Evolutionary conservation across 257 asterid species (phyloP), one percentile per base, ranked within the genome.

Genomic region (Solanum commersonii): DNA sequence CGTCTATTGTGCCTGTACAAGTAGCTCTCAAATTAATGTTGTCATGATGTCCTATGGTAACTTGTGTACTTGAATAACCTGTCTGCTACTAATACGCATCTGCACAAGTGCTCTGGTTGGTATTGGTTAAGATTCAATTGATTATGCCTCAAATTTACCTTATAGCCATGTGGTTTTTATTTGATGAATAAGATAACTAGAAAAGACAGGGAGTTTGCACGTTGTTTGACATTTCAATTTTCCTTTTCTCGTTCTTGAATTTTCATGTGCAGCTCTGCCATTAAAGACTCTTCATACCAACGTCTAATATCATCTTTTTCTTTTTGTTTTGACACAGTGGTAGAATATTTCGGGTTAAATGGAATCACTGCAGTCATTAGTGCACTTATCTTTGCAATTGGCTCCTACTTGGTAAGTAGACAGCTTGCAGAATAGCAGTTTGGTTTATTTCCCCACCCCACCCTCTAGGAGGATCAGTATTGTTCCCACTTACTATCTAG

Each of bases 361-460:
- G 93, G 90, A 63, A 42, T 91, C 49, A 93, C 98, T 52, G 15
- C 93, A 46, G 87, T 91, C 56, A 87, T 94, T 29, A 84, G 93
- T 15, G 95, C 94, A 35, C 34, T 92, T 72, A 37, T 91, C 88
- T 84, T 91, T 44, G 82, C 89, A 44, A 40, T 91, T 49, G 96
- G 98, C 71, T 91, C 92, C 52, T 96, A 95, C 88, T 92, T 96
- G 38, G 99, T 96, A 92, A 94, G 96, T 89, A 83, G 79, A 87
- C 78, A 46, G 7, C 85, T n/a, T 83, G 38, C 65, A 79, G 15
- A 77, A 46, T 23, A 42, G 25, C 15, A 31, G 79, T 71, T 38
- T 79, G 84, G 84, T 34, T 25, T 44, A 52, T 56, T 56, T 18
- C 25, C 65, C 63, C 18, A 10, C 23, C n/a, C 65, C 76, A 10